Percentiles rank a stretch among this genome's conserved stretches.
Evolutionary conservation across 176 grass and related monocot genomes (phyloP).

Genomic region (Luzula sylvatica): DNA sequence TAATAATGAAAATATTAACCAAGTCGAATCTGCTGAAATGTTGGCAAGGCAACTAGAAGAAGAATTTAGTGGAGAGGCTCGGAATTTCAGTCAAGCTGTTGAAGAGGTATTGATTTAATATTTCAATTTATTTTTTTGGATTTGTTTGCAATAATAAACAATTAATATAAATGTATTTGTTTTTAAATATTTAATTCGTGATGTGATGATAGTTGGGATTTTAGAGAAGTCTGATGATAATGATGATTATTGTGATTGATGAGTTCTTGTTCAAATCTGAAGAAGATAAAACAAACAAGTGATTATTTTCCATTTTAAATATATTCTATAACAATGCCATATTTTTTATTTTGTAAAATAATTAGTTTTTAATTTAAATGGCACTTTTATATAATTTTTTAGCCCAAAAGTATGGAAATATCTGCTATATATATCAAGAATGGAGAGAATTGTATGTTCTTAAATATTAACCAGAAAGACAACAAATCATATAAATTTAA

Average conservation of each 20-base stretch:
- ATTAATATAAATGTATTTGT: background rate
- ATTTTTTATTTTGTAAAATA: no score
- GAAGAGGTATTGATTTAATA: constrained; percentile 40
- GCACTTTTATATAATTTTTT: no score
- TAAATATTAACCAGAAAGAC: no score
- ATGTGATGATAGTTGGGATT: constrained; percentile 50
- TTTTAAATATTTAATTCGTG: constrained; percentile 7
- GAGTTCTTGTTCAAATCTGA: no score
- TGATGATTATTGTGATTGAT: constrained; percentile 4
- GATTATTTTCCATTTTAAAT: no score
- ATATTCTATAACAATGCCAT: no score
- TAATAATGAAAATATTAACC: constrained; percentile 27
- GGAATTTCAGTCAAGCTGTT: constrained; percentile 15
- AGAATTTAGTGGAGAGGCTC: constrained; percentile 46
- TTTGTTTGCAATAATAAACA: constrained; percentile 8
- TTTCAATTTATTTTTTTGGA: constrained; percentile 24
- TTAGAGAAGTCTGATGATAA: constrained; percentile 41
- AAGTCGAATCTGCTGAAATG: constrained; percentile 58
- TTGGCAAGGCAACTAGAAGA: constrained; percentile 60
- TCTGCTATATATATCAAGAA: no score
- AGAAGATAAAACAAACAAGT: no score
- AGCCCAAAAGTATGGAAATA: no score
- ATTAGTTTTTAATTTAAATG: no score
- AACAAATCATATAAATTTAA: no score
- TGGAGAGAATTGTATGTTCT: no score